Evolutionary conservation across 345 rosid genomes (phyloP).

Genomic region (Turritis glabra): DNA sequence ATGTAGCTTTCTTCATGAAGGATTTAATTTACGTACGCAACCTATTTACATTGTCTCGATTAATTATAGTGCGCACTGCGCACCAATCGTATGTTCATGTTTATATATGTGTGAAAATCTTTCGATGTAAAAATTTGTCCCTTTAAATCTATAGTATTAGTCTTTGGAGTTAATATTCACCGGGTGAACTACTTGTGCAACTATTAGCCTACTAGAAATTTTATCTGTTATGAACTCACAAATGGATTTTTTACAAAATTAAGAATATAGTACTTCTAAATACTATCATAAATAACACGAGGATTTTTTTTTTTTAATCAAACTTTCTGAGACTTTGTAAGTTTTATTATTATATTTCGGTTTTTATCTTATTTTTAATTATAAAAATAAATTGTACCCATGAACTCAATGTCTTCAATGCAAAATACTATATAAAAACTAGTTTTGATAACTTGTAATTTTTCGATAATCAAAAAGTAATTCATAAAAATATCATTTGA

Average conservation of each 20-base stretch:
- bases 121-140: background rate
- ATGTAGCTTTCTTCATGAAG: background rate
- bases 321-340: background rate
- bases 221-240: background rate
- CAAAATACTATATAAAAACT: background rate
- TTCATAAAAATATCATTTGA: background rate
- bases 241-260: background rate
- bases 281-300: background rate
- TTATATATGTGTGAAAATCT: background rate
- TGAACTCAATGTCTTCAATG: background rate
- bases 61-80: constrained; percentile 19
- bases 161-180: background rate
- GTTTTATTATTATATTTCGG: background rate
- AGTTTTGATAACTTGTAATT: background rate
- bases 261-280: background rate
- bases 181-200: background rate
- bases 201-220: background rate
- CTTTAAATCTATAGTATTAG: background rate
- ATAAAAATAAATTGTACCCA: background rate
- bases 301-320: too few relatives aligned
- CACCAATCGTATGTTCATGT: constrained; percentile 4
- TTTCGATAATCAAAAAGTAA: background rate
- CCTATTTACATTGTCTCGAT: background rate
- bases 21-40: constrained; percentile 28
- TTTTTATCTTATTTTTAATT: background rate